A percentile compares a stretch with the other conserved stretches of the same genome.
Conservation (phyloP, 2,329 filamentous ascomycete genomes). For the Ophiocordyceps australis region DNA sequence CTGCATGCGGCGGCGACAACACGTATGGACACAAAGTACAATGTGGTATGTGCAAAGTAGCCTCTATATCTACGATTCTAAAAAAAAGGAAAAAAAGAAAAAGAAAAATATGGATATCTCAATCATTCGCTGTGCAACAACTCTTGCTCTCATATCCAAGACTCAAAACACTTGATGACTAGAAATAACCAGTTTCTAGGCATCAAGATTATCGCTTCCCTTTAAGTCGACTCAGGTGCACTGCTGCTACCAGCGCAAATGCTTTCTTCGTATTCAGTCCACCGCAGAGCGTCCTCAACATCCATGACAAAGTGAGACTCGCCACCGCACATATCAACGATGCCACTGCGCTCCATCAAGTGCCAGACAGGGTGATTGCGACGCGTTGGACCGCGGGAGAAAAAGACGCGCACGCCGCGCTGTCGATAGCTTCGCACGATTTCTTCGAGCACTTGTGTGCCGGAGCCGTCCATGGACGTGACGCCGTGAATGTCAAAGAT, state of each 20-base stretch:
- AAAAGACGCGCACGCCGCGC: conserved; percentile 60
- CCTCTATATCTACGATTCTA: no score
- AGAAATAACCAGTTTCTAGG: no score
- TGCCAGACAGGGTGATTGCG: conserved; percentile 42
- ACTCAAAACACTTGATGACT: no score
- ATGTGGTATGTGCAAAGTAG: no score
- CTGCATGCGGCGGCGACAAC: no score
- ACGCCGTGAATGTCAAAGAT: conserved; percentile 99
- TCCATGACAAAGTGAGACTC: conserved; percentile 60
- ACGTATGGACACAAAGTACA: no score
- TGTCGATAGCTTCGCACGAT: conserved; percentile 72
- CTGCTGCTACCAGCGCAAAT: conserved; percentile 6
- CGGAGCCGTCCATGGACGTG: conserved; percentile 81
- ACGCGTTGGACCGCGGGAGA: conserved; percentile 35
- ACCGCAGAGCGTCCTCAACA: conserved; percentile 66
- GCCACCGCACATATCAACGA: conserved; percentile 69
- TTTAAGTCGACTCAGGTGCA: no score
- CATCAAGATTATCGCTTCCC: no score
- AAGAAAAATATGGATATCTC: no score
- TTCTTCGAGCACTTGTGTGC: conserved; percentile 77
- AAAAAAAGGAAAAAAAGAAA: no score
- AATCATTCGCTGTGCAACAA: no score
- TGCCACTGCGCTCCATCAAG: conserved; percentile 62
- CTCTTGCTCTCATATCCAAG: no score
- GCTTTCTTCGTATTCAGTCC: conserved; percentile 56